Evolutionary conservation across 2,329 filamentous ascomycete genomes (phyloP).

Genomic region (Fusarium cyanostomum): DNA sequence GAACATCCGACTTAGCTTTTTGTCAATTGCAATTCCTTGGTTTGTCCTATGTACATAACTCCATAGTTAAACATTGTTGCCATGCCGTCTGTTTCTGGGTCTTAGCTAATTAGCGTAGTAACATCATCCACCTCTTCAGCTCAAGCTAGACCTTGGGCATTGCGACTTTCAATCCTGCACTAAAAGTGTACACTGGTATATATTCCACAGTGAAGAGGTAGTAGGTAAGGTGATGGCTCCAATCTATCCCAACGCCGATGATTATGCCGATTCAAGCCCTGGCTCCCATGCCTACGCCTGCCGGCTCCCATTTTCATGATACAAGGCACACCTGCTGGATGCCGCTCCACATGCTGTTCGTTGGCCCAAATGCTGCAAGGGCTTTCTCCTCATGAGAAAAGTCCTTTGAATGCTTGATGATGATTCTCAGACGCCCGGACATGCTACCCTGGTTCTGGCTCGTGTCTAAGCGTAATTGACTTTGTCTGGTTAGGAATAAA

Average conservation of each 20-base stretch:
- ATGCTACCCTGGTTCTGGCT: background rate
- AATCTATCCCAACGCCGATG: conserved; percentile 43
- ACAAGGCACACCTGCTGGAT: conserved; percentile 27
- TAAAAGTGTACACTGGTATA: conserved; percentile 23
- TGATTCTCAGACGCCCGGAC: background rate
- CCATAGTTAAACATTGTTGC: no score
- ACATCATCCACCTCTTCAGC: no score
- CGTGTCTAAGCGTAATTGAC: conserved; percentile 21
- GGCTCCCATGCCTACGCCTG: conserved; percentile 7
- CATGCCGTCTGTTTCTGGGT: no score
- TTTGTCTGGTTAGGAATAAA: conserved; percentile 23
- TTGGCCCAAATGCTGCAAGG: background rate
- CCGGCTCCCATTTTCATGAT: conserved; percentile 31
- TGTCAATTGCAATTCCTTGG: no score
- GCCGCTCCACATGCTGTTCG: conserved; percentile 27
- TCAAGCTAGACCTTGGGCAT: background rate
- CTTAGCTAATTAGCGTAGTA: no score
- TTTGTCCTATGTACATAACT: no score
- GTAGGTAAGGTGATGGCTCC: conserved; percentile 26
- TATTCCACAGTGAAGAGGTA: conserved; percentile 17
- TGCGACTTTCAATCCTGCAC: conserved; percentile 2
- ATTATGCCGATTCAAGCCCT: conserved; percentile 31
- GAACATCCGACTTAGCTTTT: no score
- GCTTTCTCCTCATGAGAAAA: background rate
- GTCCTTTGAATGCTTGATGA: background rate